phyloP scores from a whole-genome alignment of 352 stramenopile species.

The Thraustochytrium striatum region DNA sequence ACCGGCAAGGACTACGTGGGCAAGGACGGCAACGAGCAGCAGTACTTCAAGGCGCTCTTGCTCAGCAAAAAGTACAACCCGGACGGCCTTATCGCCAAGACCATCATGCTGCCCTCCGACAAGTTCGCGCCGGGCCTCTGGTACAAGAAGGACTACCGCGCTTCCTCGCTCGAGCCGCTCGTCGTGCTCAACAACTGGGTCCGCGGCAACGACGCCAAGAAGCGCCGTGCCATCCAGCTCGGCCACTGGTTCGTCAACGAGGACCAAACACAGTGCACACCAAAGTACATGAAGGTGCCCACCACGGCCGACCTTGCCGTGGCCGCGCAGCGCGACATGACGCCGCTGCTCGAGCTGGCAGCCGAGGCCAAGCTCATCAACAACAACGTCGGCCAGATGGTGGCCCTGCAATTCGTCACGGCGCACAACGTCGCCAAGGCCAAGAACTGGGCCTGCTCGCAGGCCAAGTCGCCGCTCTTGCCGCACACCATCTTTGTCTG shows the following conservation, averaged over 20 bases:
- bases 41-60: not conserved
- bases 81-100: not conserved
- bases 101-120: not conserved
- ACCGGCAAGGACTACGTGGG: not conserved
- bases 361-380: not conserved
- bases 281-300: not conserved
- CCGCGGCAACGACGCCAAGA: not conserved
- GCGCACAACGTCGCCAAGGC: not conserved
- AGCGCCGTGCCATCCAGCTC: not conserved
- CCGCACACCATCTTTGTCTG: too few species aligned
- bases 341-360: not conserved
- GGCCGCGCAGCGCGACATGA: not conserved
- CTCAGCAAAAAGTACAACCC: not conserved
- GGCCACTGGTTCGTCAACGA: not conserved
- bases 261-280: not conserved
- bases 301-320: not conserved
- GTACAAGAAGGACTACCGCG: not conserved
- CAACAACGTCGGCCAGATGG: not conserved
- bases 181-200: conserved; percentile 19
- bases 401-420: not conserved
- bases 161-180: not conserved
- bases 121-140: conserved; percentile 1
- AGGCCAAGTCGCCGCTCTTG: too few species aligned
- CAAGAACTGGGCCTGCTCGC: too few species aligned
- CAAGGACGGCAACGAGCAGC: not conserved